Evolutionary conservation across 2,329 filamentous ascomycete species (phyloP).

Genomic region (Chrysosporium keratinophilum): DNA sequence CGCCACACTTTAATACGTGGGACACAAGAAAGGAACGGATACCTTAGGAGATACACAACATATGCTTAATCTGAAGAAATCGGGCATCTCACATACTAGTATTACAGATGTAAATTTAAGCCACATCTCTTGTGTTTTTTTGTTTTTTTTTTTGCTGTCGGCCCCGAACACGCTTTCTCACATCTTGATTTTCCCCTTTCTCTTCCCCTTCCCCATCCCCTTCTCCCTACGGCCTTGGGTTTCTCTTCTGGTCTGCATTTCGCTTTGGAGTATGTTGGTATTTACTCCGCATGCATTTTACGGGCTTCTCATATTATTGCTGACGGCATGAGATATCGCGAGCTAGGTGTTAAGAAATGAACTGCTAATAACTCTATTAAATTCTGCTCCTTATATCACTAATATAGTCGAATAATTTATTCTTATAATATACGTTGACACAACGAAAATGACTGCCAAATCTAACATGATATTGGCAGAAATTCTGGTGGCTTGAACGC

Average conservation of each 20-base stretch:
- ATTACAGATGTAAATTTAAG: constrained; percentile 9
- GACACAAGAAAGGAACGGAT: not conserved
- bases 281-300: not conserved
- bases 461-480: no score
- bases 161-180: not conserved
- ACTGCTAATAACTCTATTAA: no score
- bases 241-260: not conserved
- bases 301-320: not conserved
- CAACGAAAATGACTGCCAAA: no score
- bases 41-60: not conserved
- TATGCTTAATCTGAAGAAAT: not conserved
- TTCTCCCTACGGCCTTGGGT: constrained; percentile 1
- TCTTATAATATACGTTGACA: no score
- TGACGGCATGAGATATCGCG: not conserved
- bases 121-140: not conserved
- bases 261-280: not conserved
- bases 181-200: no score
- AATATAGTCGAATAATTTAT: no score
- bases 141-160: not conserved
- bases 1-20: not conserved
- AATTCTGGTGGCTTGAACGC: no score
- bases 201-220: no score
- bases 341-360: not conserved
- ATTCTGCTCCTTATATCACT: not conserved
- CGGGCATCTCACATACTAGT: not conserved